Base-by-base conservation (phyloP, 83 land plant species). In the Larix sibirica region DNA sequence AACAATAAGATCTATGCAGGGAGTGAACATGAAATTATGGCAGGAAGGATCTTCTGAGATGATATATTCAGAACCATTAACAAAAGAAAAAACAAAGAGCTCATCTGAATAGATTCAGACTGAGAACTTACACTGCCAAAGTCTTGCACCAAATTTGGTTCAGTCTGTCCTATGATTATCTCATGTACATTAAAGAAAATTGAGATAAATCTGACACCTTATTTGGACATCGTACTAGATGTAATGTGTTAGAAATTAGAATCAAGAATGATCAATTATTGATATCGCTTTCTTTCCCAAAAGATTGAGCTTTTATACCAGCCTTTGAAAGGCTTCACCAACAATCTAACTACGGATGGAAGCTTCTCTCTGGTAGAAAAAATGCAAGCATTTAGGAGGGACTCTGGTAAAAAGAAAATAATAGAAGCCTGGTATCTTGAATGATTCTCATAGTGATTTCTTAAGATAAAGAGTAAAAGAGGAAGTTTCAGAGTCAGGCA, bases 21-120 rank as follows among this genome's bases (percentile, higher is more conserved):
- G 8, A 47, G 54, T 47, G 54, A 47, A 47, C 54, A 8, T 47
- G 54, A 47, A 47, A 47, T 47, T 47, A 47, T 47, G 54, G 0
- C 54, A 47, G 54, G 54, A 8, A 47, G 54, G 54, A 8, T 47
- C 54, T 47, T 47, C 54, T 47, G 54, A 47, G 54, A 47, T 8
- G 54, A 47, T 8, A 47, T 9, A 47, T 47, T 47, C 12, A 8
- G 9, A 47, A 47, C 8, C 10, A 47, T 47, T 1, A 47, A 47
- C 31, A 66, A 10, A 66, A 26, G 31, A 66, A 66, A 33, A 66
- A 26, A 47, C 50, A 20, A 0, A 71, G n/a, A 38, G 54, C 76
- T 71, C 16, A 71, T 71, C 24, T 71, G 76, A 71, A 38, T 10
- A 17, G 20, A 42, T 71, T 71, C 75, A 40, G 75, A 40, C 47